Conservation (phyloP, 495 filamentous ascomycete genomes). For the Saxophila tyrrhenica region DNA sequence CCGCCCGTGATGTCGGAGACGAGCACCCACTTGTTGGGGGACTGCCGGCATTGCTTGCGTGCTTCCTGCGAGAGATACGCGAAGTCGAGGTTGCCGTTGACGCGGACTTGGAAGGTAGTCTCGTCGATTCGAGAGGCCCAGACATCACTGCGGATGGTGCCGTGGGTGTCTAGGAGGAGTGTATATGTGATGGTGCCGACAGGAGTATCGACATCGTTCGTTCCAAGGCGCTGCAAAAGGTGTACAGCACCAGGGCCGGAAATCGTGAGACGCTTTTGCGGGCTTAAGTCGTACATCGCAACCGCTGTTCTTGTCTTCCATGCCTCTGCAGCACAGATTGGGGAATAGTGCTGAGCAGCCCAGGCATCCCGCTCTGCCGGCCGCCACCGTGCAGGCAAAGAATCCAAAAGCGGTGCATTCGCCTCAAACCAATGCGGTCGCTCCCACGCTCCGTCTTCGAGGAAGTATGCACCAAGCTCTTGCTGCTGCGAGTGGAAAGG, state of each 20-base stretch:
- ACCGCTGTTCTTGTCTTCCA: slow-evolving; percentile 44
- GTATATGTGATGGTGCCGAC: slow-evolving; percentile 35
- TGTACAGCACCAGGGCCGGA: slow-evolving; percentile 35
- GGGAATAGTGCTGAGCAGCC: slow-evolving; percentile 37
- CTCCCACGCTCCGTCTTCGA: slow-evolving; percentile 41
- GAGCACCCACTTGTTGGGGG: slow-evolving; percentile 26
- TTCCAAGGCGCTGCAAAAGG: slow-evolving; percentile 38
- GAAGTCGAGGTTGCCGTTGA: slow-evolving; percentile 35
- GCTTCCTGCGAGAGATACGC: slow-evolving; percentile 36
- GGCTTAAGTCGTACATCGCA: slow-evolving; percentile 44
- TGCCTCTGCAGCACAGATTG: slow-evolving; percentile 39
- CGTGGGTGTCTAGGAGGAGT: slow-evolving; percentile 35
- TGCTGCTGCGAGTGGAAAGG: slow-evolving; percentile 37
- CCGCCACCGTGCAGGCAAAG: slow-evolving; percentile 35
- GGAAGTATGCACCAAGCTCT: slow-evolving; percentile 39
- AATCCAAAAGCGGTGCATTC: slow-evolving; percentile 33
- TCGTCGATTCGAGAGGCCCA: slow-evolving; percentile 32
- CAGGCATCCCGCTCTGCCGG: slow-evolving; percentile 37
- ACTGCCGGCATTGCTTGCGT: slow-evolving; percentile 24
- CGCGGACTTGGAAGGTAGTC: slow-evolving; percentile 36
- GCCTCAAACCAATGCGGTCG: slow-evolving; percentile 42
- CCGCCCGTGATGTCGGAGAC: slow-evolving; percentile 40
- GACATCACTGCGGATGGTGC: slow-evolving; percentile 34
- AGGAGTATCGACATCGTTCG: slow-evolving; percentile 30
- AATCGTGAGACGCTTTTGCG: slow-evolving; percentile 39